Evolutionary conservation across 2,329 filamentous ascomycete species (phyloP), one percentile per base, ranked within the genome.

Genomic region (Fusarium sp.): DNA sequence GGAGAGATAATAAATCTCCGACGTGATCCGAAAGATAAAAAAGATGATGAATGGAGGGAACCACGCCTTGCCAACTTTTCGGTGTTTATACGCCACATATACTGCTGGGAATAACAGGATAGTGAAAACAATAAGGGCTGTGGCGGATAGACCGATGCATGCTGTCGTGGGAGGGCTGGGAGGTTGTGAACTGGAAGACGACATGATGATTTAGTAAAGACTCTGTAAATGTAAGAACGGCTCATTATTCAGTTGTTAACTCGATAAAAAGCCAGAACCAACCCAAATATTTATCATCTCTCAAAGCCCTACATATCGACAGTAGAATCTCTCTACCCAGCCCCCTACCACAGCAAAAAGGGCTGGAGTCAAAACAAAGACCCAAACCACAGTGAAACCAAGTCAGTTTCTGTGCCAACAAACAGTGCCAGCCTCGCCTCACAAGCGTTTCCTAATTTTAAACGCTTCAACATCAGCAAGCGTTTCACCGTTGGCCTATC

Each of bases 321-420:
- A 6, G 0, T 1, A 24, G 2, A 41, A 24, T 24, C 36, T 28
- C 2, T 8, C 11, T 5, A 1, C 20, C 28, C 22, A 51, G 0
- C 47, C 47, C 36, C 53, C 15, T 42, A 30, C 30, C 51, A 14
- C 20, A 42, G 26, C 6, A 55, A 30, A 30, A 22, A 10, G 20
- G 20, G 5, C 20, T 30, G 20, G 11, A 42, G 26, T 2, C 53
- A 42, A 41, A 55, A 42, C 36, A 41, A 14, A 18, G 0, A 30
- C 20, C 36, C 15, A 42, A 55, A 55, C 53, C 35, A 36, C 36
- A 55, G 36, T 55, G 53, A 55, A 55, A 55, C 53, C 17, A 11
- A n/a, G 22, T 42, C 26, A 55, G 53, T 55, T 55, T 55, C 53
- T 41, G 20, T 28, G 36, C 36, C 53, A 42, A 55, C 53, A 41